Percentiles rank a stretch among this genome's conserved stretches.
Evolutionary conservation across 2,329 filamentous ascomycete species (phyloP).

Genomic region (Sphaerulina vaccinii): DNA sequence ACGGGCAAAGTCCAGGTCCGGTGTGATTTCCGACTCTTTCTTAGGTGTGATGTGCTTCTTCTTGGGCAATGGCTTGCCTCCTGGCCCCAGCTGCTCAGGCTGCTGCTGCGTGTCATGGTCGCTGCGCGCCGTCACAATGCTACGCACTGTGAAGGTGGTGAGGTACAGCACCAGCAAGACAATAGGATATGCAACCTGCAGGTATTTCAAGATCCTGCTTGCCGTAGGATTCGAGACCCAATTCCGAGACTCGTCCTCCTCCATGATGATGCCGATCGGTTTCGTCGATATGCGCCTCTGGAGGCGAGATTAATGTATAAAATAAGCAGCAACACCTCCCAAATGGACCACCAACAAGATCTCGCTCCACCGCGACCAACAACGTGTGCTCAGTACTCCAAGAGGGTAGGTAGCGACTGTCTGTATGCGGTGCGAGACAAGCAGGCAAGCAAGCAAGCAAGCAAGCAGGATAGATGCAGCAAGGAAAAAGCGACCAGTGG

Average conservation of each 20-base stretch:
- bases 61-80: slow-evolving; percentile 81
- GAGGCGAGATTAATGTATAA: too few species aligned
- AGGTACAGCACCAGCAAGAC: slow-evolving; percentile 65
- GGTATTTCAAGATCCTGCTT: slow-evolving; percentile 45
- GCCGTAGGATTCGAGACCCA: slow-evolving; percentile 43
- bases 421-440: not conserved
- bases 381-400: not conserved
- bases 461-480: not conserved
- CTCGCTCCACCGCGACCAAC: slow-evolving; percentile 40
- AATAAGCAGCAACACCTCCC: too few species aligned
- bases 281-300: too few species aligned
- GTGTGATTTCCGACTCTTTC: slow-evolving; percentile 43
- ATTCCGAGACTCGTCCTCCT: slow-evolving; percentile 26
- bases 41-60: slow-evolving; percentile 58
- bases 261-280: too few species aligned
- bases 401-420: not conserved
- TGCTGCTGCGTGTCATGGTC: slow-evolving; percentile 40
- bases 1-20: slow-evolving; percentile 61
- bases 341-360: too few species aligned
- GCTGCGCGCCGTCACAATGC: slow-evolving; percentile 55
- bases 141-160: slow-evolving; percentile 59
- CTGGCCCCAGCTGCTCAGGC: slow-evolving; percentile 66
- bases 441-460: not conserved
- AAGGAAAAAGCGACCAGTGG: not conserved
- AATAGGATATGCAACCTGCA: slow-evolving; percentile 63